A percentile compares a stretch with the other conserved stretches of the same genome.
These are phyloP conservation scores for Suillus cothurnatus DNA, from an alignment of 768 basidiomycete species.

Conservation along the genomic window DNA sequence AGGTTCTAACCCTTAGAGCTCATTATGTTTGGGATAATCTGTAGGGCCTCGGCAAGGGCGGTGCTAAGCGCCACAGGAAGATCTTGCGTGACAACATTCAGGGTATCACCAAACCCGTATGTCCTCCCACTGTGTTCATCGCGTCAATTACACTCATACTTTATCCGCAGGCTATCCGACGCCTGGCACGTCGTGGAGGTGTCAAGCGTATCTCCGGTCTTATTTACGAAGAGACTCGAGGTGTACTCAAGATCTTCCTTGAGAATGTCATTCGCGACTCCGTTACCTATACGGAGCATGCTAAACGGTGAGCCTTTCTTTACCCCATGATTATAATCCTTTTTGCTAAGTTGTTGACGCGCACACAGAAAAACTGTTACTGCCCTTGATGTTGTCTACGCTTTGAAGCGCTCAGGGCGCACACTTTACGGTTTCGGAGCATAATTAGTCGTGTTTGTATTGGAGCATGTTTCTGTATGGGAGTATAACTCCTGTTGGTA, in stretches of 20 bases:
- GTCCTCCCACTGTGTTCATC: neutral
- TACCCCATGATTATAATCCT: neutral
- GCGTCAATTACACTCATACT: neutral
- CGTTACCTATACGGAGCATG: conserved; percentile 92
- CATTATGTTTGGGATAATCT: conserved; percentile 2
- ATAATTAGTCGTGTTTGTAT: conserved; percentile 25
- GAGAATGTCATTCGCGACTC: conserved; percentile 87
- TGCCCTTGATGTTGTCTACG: conserved; percentile 83
- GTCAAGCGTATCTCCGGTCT: conserved; percentile 88
- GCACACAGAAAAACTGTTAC: conserved; percentile 69
- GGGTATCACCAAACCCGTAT: conserved; percentile 39
- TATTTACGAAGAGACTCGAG: conserved; percentile 90
- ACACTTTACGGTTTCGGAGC: conserved; percentile 84
- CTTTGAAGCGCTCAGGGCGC: conserved; percentile 70
- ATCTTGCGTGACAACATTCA: conserved; percentile 78
- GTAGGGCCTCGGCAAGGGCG: conserved; percentile 82
- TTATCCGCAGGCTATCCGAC: conserved; percentile 50
- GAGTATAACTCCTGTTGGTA: neutral
- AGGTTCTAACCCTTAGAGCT: conserved; percentile 2
- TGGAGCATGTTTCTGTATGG: neutral
- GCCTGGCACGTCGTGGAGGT: conserved; percentile 86
- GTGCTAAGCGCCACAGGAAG: conserved; percentile 83
- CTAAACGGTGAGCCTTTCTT: conserved; percentile 53
- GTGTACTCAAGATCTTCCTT: conserved; percentile 87
- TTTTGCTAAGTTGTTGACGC: conserved; percentile 9